Percentiles rank a stretch among this genome's conserved stretches.
phyloP scores from a whole-genome alignment of 73 alveolate species.

The Blepharisma japonicum region DNA sequence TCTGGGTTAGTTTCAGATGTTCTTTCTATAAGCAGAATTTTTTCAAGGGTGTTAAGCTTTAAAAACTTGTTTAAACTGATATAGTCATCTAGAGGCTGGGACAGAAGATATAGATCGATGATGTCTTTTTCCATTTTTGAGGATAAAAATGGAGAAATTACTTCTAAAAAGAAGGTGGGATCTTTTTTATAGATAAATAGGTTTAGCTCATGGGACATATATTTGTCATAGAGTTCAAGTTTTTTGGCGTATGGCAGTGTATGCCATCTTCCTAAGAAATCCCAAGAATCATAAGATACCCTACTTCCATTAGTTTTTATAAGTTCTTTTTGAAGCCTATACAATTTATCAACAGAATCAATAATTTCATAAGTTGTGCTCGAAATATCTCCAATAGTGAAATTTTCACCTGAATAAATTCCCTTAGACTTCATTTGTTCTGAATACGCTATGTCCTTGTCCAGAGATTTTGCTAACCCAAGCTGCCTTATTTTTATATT shows the following conservation, averaged over 20 bases:
- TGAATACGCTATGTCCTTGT: neutral
- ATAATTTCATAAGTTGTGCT: constrained; percentile 34
- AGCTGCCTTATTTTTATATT: neutral
- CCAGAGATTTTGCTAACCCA: neutral
- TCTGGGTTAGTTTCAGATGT: constrained; percentile 43
- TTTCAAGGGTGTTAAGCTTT: constrained; percentile 57
- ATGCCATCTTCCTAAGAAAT: constrained; percentile 57
- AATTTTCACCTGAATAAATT: neutral
- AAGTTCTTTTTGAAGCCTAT: constrained; percentile 36
- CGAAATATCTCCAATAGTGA: constrained; percentile 21
- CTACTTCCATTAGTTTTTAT: constrained; percentile 31
- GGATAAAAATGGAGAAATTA: constrained; percentile 56
- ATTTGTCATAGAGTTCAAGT: constrained; percentile 53
- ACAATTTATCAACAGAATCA: constrained; percentile 36
- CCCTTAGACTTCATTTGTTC: neutral
- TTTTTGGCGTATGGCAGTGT: constrained; percentile 50
- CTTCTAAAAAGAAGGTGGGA: constrained; percentile 54
- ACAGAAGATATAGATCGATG: constrained; percentile 44
- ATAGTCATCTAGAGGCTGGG: constrained; percentile 31
- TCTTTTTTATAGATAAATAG: constrained; percentile 69
- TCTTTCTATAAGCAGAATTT: constrained; percentile 37
- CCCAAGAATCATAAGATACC: constrained; percentile 36
- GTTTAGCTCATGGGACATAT: constrained; percentile 68
- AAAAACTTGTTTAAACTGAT: constrained; percentile 31
- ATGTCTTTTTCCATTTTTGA: constrained; percentile 71